Evolutionary conservation across 768 basidiomycete species (phyloP).

Genomic region (Punctularia strigosozonata): DNA sequence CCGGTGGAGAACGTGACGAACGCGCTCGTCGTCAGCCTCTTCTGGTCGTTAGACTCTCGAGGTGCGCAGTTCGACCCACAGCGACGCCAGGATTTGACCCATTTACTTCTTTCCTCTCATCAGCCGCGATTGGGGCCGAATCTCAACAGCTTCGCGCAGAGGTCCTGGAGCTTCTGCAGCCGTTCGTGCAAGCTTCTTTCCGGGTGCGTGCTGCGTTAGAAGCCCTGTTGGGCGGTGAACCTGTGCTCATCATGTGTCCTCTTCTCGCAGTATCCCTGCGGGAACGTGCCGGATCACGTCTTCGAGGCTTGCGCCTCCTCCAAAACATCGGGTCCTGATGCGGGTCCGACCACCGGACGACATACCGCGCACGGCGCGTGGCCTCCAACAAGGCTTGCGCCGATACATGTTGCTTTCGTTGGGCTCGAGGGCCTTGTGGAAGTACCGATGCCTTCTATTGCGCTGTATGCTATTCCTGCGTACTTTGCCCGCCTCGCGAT

Average conservation of each 20-base stretch:
- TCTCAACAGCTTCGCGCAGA: background rate
- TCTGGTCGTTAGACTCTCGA: slow-evolving; percentile 34
- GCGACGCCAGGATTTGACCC: background rate
- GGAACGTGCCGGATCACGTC: slow-evolving; percentile 10
- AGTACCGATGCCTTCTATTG: slow-evolving; percentile 28
- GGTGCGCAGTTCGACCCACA: slow-evolving; percentile 16
- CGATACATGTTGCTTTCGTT: too few species aligned
- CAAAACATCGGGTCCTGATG: too few species aligned
- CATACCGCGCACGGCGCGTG: too few species aligned
- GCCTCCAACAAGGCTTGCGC: too few species aligned
- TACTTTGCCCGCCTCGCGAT: slow-evolving; percentile 35
- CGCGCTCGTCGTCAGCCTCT: slow-evolving; percentile 32
- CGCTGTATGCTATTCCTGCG: slow-evolving; percentile 33
- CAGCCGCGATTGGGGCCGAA: background rate
- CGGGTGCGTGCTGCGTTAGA: background rate
- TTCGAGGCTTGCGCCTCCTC: too few species aligned
- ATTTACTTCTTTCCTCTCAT: too few species aligned
- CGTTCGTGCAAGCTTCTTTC: slow-evolving; percentile 1
- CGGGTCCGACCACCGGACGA: too few species aligned
- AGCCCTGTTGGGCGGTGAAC: background rate
- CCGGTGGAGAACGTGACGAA: slow-evolving; percentile 33
- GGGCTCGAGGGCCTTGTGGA: slow-evolving; percentile 25
- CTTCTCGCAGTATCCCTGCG: slow-evolving; percentile 9
- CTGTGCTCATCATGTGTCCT: slow-evolving; percentile 13
- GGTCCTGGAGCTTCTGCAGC: background rate